Base-by-base conservation (phyloP, 1,139 yeast species). In the Meyerozyma sp. region DNA sequence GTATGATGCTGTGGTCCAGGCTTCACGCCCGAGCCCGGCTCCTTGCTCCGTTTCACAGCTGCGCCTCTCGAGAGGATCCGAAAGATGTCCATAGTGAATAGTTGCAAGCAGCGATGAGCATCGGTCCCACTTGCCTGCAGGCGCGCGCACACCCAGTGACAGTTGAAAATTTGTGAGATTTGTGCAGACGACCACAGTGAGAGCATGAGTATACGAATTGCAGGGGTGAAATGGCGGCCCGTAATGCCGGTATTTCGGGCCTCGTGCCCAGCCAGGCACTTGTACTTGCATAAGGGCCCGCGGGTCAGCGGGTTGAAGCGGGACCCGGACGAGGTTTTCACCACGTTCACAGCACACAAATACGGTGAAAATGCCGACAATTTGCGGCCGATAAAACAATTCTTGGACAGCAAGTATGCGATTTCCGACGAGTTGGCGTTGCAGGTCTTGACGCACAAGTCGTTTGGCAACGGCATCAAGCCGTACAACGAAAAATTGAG, bases 401-500 rank as follows among this genome's bases (percentile, higher is more conserved):
- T 82, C 48, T 66, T 84, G 39, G 51, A 59, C 28, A 63, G 62
- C 16, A 64, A 72, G 52, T 75, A 68, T 55, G 56, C 63, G 49
- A 63, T 79, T 44, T 75, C 82, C 21, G 77, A 77, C 46, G 77
- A 77, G 25, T 54, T 86, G 47, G 70, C 85, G 32, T 68, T 89
- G 48, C 97, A 91, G 66, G 81, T 86, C 30, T 68, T 90, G 56
- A 90, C 97, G 10, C 97, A 91, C 66, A 91, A 91, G 66, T 87
- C 96, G 36, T 91, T 90, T 72, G 95, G 95, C 8, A 94, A 88
- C 65, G 97, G 96, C 13, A 73, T 79, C 49, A 82, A 83, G 56
- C 96, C 97, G 16, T 88, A 84, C 64, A 91, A 91, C 64, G 96
- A 89, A 59, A 86, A 85, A 62, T 71, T 91, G 55, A 75, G 88